Conservation (phyloP, 2,329 filamentous ascomycete species). For the Sarocladium strictum region DNA sequence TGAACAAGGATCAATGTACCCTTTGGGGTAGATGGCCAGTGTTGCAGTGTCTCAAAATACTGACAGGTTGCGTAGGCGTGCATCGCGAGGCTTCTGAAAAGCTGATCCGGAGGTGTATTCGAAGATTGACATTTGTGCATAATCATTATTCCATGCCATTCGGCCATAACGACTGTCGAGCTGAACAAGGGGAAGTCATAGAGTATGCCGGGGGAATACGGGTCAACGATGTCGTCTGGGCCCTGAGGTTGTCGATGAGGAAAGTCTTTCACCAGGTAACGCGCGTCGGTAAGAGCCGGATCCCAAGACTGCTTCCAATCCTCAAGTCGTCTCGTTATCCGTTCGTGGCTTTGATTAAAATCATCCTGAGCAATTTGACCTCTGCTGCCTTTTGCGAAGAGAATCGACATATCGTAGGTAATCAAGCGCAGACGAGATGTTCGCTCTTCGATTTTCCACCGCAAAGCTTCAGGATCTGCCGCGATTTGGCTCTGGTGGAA, state of each 20-base stretch:
- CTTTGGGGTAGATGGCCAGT: slow-evolving; percentile 62
- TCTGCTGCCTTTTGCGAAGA: slow-evolving; percentile 65
- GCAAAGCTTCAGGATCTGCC: slow-evolving; percentile 55
- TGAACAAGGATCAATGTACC: slow-evolving; percentile 70
- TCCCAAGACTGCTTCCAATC: slow-evolving; percentile 54
- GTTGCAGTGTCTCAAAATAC: slow-evolving; percentile 71
- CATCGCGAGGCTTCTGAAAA: slow-evolving; percentile 47
- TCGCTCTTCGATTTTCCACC: slow-evolving; percentile 61
- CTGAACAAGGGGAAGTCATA: slow-evolving; percentile 66
- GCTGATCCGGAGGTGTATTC: slow-evolving; percentile 43
- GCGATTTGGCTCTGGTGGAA: slow-evolving; percentile 56
- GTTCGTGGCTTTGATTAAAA: slow-evolving; percentile 57
- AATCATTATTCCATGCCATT: slow-evolving; percentile 71
- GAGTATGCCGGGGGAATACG: slow-evolving; percentile 63
- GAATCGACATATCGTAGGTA: slow-evolving; percentile 71
- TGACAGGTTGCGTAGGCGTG: slow-evolving; percentile 68
- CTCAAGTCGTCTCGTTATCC: slow-evolving; percentile 40
- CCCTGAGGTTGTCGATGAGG: slow-evolving; percentile 44
- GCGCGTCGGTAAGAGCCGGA: slow-evolving; percentile 52
- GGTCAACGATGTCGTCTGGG: slow-evolving; percentile 65
- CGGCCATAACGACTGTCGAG: slow-evolving; percentile 67
- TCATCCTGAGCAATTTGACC: slow-evolving; percentile 58
- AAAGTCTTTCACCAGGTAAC: slow-evolving; percentile 59
- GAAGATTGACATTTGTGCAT: slow-evolving; percentile 76
- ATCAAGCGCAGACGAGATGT: slow-evolving; percentile 64